Evolutionary conservation across 2,329 filamentous ascomycete genomes (phyloP).

Genomic region (Botrytis sinoallii): DNA sequence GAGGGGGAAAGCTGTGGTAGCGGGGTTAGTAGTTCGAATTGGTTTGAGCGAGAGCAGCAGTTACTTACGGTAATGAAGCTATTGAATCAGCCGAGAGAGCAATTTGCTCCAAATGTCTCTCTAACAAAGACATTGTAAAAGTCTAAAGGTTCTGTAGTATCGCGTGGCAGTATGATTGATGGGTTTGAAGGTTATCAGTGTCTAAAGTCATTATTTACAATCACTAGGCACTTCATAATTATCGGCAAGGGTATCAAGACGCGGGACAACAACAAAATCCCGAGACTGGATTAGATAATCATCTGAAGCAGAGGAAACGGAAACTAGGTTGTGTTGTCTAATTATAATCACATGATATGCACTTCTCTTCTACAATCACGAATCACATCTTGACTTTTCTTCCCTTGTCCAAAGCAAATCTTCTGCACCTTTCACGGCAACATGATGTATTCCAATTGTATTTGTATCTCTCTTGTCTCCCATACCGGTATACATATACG

Average conservation of each 20-base stretch:
- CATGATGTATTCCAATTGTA: not conserved
- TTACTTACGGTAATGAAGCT: slow-evolving; percentile 65
- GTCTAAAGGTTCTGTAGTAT: not conserved
- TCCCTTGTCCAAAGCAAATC: not conserved
- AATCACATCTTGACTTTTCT: slow-evolving; percentile 5
- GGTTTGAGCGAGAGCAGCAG: not conserved
- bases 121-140: slow-evolving; percentile 62
- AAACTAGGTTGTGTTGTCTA: not conserved
- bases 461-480: not conserved
- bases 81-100: slow-evolving; percentile 73
- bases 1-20: slow-evolving; percentile 69
- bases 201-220: not conserved
- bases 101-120: slow-evolving; percentile 73
- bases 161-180: not conserved
- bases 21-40: slow-evolving; percentile 17
- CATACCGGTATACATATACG: not conserved
- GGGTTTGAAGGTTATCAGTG: not conserved
- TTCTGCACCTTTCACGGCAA: not conserved
- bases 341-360: not conserved
- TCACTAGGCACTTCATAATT: not conserved
- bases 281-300: not conserved
- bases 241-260: not conserved
- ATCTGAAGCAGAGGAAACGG: not conserved
- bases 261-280: not conserved
- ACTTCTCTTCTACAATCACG: not conserved